Evolutionary conservation across 495 filamentous ascomycete genomes (phyloP), one percentile per base, ranked within the genome.

Genomic region (Talaromyces thailandensis): DNA sequence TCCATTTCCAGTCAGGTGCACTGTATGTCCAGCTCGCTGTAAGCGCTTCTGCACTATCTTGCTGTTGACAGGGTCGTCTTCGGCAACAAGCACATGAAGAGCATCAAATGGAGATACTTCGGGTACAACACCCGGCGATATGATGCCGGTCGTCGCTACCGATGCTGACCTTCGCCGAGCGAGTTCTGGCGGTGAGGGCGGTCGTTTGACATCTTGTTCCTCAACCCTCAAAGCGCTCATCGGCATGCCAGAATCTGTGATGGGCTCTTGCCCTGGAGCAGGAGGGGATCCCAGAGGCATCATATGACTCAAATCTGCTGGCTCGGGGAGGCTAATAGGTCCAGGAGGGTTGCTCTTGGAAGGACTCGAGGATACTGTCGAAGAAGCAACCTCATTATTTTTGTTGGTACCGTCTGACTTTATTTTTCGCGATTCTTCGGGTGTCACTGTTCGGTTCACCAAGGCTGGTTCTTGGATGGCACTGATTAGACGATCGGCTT

Each of bases 51-150:
- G 81, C 7, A 96, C 75, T 62, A 98, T 93, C 66, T 86, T 92
- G 71, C 88, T 89, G 65, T 98, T 98, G 67, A 96, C 83, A 0
- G 92, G 92, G 67, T 98, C 93, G 65, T 98, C 93, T 70, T 98
- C 93, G 0, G 93, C 93, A 8, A 96, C 84, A 18, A 96, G 77
- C 2, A 96, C 84, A 29, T 79, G 80, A 28, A 93, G 76, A 18
- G 48, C 23, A 23, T 25, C 32, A 31, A 37, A 43, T 0, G 16
- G 18, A 45, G 28, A 48, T 18, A 28, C 12, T 4, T 56, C 50
- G 43, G 52, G 31, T 8, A 6, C 35, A n/a, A 21, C 50, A 5
- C 28, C 18, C 35, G 61, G 61, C 1, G 61, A 62, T 9, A 14
- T 26, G 8, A 62, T 12, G 3, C 3, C 50, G 6, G 53, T 56